Base-by-base conservation (phyloP, 1,284 basidiomycete genomes). In the Ustanciosporium gigantosporum region DNA sequence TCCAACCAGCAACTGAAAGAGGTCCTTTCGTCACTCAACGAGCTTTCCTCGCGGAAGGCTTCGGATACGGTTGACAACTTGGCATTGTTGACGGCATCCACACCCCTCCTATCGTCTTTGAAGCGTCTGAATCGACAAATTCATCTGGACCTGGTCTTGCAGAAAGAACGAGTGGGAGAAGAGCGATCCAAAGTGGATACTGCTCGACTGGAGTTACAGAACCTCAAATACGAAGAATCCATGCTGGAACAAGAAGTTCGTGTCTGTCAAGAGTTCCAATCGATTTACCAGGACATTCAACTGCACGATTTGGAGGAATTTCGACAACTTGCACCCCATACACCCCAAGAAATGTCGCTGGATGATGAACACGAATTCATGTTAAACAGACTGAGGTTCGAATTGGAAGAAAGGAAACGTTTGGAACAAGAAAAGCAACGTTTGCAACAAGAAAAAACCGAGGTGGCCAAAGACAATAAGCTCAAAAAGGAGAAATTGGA, bases 161-260 rank as follows among this genome's bases (percentile, higher is more conserved):
- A 37, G 21, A 37, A 23, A 17, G 36, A 37, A 9, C 6, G 25
- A 5, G 51, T 59, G 11, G 55, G 37, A 11, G 56, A 65, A 31
- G 56, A 48, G 17, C 32, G 61, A 0, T 25, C 44, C 29, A 53
- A 56, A 25, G 61, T 65, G 27, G 61, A 65, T 25, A 32, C 36
- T 0, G 61, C 56, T 3, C 47, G 55, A 4, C 36, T 65, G 2
- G 47, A 47, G 6, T 37, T 65, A 0, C 55, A 65, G n/a, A 65
- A 65, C 16, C 47, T 56, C 31, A 53, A 59, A 17, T 65, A 65
- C 31, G 61, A 65, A 49, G 50, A 59, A 25, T 40, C 55, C 3
- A 65, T 65, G 61, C 45, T 65, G 9, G 51, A 59, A 25, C 37
- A 50, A 19, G 61, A 65, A 21, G 56, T 65, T 14, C 45, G 49